These are phyloP conservation scores for Chrysanthemum seticuspe DNA, from an alignment of 129 eudicot genomes.

Conservation along the genomic window DNA sequence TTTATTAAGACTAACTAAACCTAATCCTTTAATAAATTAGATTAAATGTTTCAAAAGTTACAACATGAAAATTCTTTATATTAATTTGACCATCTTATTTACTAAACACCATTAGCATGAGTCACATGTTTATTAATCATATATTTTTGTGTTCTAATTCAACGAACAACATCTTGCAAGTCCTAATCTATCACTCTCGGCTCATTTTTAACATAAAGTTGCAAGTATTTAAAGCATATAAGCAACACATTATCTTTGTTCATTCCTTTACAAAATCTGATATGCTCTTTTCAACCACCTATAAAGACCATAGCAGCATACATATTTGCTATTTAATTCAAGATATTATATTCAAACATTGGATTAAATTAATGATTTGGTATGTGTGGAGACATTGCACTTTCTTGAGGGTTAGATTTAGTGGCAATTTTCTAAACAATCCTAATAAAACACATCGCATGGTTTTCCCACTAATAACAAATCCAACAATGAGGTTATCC, in stretches of 20 bases:
- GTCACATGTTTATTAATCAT: conserved; percentile 5
- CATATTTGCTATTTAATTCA: not conserved
- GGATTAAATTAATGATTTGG: conserved; percentile 12
- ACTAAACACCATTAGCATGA: conserved; percentile 4
- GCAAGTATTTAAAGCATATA: too few species aligned
- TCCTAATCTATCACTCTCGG: not conserved
- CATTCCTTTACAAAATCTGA: not conserved
- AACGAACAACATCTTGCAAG: not conserved
- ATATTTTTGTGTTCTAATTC: conserved; percentile 1
- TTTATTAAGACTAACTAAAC: not conserved
- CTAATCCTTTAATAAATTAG: not conserved
- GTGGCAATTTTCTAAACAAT: conserved; percentile 15
- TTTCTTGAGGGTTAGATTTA: conserved; percentile 8
- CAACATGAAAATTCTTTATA: not conserved
- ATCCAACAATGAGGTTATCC: conserved; percentile 29
- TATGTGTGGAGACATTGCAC: conserved; percentile 12
- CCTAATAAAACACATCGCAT: conserved; percentile 31
- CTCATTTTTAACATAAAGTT: too few species aligned
- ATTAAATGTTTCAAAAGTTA: conserved; percentile 17
- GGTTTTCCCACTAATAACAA: conserved; percentile 11
- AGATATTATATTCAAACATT: not conserved
- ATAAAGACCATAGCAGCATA: not conserved
- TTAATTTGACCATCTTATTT: conserved; percentile 24
- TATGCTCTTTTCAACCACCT: not conserved
- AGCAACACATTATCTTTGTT: too few species aligned